phyloP scores from a whole-genome alignment of 352 stramenopile genomes.

The Phytophthora citrophthora region DNA sequence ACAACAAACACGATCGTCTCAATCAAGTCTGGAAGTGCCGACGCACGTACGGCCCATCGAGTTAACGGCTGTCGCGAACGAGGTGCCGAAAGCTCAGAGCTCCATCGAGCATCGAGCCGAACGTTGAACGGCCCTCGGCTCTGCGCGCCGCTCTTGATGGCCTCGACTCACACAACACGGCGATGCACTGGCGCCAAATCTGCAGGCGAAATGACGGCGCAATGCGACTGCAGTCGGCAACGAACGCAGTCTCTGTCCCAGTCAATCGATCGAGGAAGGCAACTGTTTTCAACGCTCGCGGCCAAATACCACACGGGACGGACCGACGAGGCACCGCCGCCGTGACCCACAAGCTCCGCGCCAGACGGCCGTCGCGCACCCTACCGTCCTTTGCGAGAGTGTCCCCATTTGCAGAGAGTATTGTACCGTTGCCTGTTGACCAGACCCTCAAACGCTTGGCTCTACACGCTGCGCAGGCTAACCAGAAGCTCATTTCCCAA shows the following conservation, averaged over 20 bases:
- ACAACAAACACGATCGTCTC: neutral
- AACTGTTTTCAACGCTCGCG: slow-evolving; percentile 28
- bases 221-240: slow-evolving; percentile 4
- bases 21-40: neutral
- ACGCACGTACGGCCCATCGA: slow-evolving; percentile 4
- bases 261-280: slow-evolving; percentile 1
- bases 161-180: slow-evolving; percentile 17
- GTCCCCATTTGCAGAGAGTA: neutral
- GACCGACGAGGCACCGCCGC: slow-evolving; percentile 9
- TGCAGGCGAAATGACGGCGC: slow-evolving; percentile 11
- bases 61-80: slow-evolving; percentile 10
- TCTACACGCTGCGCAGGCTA: neutral
- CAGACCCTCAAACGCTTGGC: neutral
- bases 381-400: neutral
- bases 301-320: slow-evolving; percentile 24
- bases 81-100: slow-evolving; percentile 3
- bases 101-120: slow-evolving; percentile 7
- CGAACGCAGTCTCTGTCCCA: slow-evolving; percentile 5
- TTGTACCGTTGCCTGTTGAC: neutral
- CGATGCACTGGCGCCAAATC: slow-evolving; percentile 7
- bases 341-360: slow-evolving; percentile 18
- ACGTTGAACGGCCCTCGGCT: slow-evolving; percentile 19
- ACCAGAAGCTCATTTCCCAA: slow-evolving; percentile 11
- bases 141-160: slow-evolving; percentile 16
- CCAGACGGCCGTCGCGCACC: slow-evolving; percentile 6